A percentile compares a stretch with the other conserved stretches of the same genome.
Evolutionary conservation across 202 grass and related monocot genomes (phyloP).

Genomic region (Panicum hallii): DNA sequence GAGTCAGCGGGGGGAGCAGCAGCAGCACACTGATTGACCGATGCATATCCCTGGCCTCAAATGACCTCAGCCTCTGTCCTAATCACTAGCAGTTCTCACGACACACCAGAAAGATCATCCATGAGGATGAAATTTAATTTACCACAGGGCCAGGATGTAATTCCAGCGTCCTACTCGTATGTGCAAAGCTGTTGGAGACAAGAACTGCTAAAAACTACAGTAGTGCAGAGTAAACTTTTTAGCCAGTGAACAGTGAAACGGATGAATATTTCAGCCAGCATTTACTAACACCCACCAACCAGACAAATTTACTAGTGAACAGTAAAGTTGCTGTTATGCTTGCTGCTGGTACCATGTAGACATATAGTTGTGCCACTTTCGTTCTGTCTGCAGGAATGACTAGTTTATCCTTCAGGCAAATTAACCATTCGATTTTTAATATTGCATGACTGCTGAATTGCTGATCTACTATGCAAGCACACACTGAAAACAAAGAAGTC

Average conservation of each 20-base stretch:
- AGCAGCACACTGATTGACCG: neutral
- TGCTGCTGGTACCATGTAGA: neutral
- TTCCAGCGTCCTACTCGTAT: neutral
- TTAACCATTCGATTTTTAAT: slow-evolving; percentile 52
- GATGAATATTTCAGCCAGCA: slow-evolving; percentile 1
- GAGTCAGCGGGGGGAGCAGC: neutral
- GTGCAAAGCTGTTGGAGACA: neutral
- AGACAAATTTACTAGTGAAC: neutral
- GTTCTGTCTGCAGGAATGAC: neutral
- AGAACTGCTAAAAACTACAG: neutral
- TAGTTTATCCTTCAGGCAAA: slow-evolving; percentile 36
- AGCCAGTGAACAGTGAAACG: slow-evolving; percentile 11
- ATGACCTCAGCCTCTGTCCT: neutral
- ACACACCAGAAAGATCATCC: neutral
- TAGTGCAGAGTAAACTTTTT: neutral
- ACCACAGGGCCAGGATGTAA: neutral
- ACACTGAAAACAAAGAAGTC: neutral
- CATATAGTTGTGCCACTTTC: neutral
- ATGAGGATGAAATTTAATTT: neutral
- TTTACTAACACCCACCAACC: neutral
- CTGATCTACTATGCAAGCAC: neutral
- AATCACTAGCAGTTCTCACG: neutral
- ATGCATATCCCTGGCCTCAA: slow-evolving; percentile 5
- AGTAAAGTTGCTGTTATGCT: neutral
- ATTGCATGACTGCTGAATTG: slow-evolving; percentile 7